Conservation (phyloP, 495 filamentous ascomycete genomes). For the Talaromyces wortmannii region DNA sequence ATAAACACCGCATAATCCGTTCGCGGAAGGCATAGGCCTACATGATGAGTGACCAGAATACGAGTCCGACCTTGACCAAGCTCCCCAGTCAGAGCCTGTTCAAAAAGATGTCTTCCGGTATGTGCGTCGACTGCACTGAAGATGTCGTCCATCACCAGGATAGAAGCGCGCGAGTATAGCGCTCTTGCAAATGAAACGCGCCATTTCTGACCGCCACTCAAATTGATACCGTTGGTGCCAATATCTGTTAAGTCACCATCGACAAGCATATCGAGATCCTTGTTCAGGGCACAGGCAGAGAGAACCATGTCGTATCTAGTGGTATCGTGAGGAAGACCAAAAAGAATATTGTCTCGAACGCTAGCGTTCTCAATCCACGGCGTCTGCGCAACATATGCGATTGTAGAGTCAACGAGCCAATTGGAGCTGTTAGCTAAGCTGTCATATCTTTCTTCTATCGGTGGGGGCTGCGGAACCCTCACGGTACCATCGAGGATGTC, state of each 20-base stretch:
- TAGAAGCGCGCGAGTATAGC: constrained; percentile 72
- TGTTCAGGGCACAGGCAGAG: constrained; percentile 61
- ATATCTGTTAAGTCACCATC: constrained; percentile 77
- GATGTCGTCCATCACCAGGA: constrained; percentile 78
- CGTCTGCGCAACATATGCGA: constrained; percentile 76
- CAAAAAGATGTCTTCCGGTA: constrained; percentile 71
- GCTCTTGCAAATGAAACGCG: constrained; percentile 71
- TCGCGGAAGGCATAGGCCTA: constrained; percentile 60
- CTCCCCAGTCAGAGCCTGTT: constrained; percentile 64
- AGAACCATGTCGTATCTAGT: constrained; percentile 59
- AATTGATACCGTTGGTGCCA: constrained; percentile 74
- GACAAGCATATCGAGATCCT: constrained; percentile 66
- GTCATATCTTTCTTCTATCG: constrained; percentile 8
- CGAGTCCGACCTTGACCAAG: constrained; percentile 64
- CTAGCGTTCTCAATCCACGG: constrained; percentile 84
- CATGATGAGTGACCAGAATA: constrained; percentile 77
- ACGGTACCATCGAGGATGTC: constrained; percentile 41
- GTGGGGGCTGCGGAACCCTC: constrained; percentile 30
- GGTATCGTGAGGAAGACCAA: constrained; percentile 62
- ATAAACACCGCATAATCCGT: constrained; percentile 67
- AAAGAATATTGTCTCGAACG: constrained; percentile 66
- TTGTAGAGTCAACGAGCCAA: constrained; percentile 47
- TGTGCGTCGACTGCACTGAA: constrained; percentile 67
- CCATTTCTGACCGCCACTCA: constrained; percentile 82
- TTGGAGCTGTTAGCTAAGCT: constrained; percentile 13